phyloP scores from a whole-genome alignment of 768 basidiomycete genomes.

The Mycena belliarum region DNA sequence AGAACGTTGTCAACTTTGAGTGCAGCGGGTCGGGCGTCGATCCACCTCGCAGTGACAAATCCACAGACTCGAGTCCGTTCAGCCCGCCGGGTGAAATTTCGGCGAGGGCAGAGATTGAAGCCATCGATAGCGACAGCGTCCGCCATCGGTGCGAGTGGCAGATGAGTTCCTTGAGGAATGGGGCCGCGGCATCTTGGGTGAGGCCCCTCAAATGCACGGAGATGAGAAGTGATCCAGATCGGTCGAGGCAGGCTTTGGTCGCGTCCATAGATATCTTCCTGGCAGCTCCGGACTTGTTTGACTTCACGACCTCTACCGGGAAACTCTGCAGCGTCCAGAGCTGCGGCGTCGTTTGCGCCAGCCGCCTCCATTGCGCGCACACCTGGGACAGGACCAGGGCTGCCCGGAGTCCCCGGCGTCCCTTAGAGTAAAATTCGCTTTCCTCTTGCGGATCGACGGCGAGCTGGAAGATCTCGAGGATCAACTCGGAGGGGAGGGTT shows the following conservation, averaged over 20 bases:
- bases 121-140: no score
- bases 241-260: not conserved
- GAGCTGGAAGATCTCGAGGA: no score
- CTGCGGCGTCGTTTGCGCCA: not conserved
- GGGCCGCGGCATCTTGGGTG: not conserved
- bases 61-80: not conserved
- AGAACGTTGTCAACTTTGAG: no score
- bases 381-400: no score
- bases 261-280: no score
- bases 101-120: not conserved
- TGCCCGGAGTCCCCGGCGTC: no score
- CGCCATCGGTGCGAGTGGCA: not conserved
- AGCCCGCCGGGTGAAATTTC: not conserved
- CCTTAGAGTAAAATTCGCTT: no score
- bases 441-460: no score
- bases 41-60: not conserved
- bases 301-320: not conserved
- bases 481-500: not conserved
- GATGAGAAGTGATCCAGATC: not conserved
- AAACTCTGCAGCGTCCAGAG: not conserved
- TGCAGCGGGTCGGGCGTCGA: not conserved
- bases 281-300: not conserved
- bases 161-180: not conserved
- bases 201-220: not conserved
- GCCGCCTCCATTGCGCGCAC: no score